These are phyloP conservation scores for Chlorella variabilis DNA, from an alignment of 163 green algal genomes.

Conservation along the genomic window DNA sequence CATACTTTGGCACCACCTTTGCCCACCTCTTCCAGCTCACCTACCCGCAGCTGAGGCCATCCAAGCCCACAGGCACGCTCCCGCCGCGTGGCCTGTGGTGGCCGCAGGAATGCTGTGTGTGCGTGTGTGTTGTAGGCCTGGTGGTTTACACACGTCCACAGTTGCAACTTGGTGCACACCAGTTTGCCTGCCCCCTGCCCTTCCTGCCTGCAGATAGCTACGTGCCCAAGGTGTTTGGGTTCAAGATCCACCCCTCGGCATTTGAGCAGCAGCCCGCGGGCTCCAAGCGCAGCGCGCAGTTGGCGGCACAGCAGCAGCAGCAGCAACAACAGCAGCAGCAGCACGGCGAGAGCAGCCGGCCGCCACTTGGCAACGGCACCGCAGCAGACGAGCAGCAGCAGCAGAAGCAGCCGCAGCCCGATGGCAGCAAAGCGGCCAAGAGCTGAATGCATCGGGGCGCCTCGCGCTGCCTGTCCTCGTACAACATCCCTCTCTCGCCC, in stretches of 20 bases:
- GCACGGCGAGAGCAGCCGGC: constrained; percentile 3
- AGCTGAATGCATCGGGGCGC: neutral
- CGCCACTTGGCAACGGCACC: neutral
- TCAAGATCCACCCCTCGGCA: constrained; percentile 64
- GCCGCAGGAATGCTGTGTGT: neutral
- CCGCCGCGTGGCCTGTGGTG: neutral
- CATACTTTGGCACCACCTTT: constrained; percentile 99
- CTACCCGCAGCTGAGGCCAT: constrained; percentile 87
- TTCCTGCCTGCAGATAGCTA: constrained; percentile 51
- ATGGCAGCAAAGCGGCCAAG: neutral
- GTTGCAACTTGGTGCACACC: too few relatives aligned
- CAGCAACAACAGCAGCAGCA: constrained; percentile 25
- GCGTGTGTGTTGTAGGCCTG: neutral
- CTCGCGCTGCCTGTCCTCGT: neutral
- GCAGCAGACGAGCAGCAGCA: constrained; percentile 14
- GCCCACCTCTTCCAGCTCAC: constrained; percentile 98
- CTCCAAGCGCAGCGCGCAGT: constrained; percentile 10
- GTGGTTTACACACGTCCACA: too few relatives aligned
- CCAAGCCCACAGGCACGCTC: constrained; percentile 62
- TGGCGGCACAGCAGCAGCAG: constrained; percentile 5
- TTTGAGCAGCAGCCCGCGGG: constrained; percentile 23
- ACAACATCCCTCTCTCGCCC: too few relatives aligned
- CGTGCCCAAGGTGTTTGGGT: constrained; percentile 94
- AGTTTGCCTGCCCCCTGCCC: neutral
- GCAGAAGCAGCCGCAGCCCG: constrained; percentile 8